Evolutionary conservation across 257 asterid genomes (phyloP).

Genomic region (Jaltomata sinuosa): DNA sequence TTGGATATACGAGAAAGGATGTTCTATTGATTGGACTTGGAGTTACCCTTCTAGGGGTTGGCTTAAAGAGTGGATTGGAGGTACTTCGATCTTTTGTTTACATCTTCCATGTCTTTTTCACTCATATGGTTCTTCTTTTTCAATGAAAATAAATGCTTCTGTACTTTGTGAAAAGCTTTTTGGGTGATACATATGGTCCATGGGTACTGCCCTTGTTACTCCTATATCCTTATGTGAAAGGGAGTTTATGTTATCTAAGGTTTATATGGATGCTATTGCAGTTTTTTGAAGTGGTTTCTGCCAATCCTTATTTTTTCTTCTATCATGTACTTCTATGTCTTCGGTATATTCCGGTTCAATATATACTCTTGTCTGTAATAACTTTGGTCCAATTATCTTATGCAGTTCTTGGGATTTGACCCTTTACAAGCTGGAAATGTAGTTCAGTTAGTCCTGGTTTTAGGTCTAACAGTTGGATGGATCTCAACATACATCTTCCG

Average conservation of each 20-base stretch:
- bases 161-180: background rate
- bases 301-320: background rate
- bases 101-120: background rate
- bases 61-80: constrained; percentile 86
- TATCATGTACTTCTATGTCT: background rate
- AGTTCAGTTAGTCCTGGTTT: constrained; percentile 78
- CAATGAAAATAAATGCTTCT: background rate
- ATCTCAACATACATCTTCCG: constrained; percentile 88
- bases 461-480: constrained; percentile 94
- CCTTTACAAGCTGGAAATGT: constrained; percentile 93
- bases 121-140: background rate
- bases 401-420: constrained; percentile 82
- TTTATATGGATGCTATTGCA: background rate
- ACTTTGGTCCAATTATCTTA: constrained; percentile 9
- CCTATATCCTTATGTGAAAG: background rate
- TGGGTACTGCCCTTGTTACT: background rate
- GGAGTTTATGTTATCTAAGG: background rate
- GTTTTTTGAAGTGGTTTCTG: background rate
- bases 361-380: background rate
- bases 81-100: constrained; percentile 15
- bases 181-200: background rate
- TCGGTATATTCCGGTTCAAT: background rate
- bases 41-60: constrained; percentile 54
- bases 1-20: constrained; percentile 94
- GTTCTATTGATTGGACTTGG: constrained; percentile 83